phyloP scores from a whole-genome alignment of 1,284 basidiomycete species.

The Wallemia ichthyophaga region DNA sequence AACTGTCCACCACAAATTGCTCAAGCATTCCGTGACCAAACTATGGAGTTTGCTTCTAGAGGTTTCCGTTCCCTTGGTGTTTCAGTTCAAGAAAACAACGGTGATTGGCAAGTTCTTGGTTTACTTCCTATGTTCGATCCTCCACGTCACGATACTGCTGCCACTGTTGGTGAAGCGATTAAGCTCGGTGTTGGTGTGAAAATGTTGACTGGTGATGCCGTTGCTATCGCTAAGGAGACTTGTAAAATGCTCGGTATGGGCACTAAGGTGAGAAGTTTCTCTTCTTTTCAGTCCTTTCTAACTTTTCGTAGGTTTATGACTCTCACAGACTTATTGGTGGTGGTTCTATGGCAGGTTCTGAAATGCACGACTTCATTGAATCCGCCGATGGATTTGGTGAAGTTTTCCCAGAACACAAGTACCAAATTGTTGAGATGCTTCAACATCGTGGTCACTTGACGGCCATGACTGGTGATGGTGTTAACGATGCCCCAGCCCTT shows the following conservation, averaged over 20 bases:
- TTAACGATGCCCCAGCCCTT: slow-evolving; percentile 18
- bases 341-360: slow-evolving; percentile 22
- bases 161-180: slow-evolving; percentile 24
- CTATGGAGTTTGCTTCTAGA: slow-evolving; percentile 27
- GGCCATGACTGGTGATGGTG: slow-evolving; percentile 19
- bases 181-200: slow-evolving; percentile 24
- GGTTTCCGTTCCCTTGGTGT: slow-evolving; percentile 26
- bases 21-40: slow-evolving; percentile 18
- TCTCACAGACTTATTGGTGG: slow-evolving; percentile 25
- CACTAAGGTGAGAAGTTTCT: slow-evolving; percentile 11
- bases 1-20: slow-evolving; percentile 18
- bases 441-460: slow-evolving; percentile 17
- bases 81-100: slow-evolving; percentile 21
- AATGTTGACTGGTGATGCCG: slow-evolving; percentile 78
- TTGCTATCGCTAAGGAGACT: slow-evolving; percentile 79
- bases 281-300: neutral
- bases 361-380: slow-evolving; percentile 17
- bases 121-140: slow-evolving; percentile 22
- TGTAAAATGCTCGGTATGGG: slow-evolving; percentile 84
- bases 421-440: slow-evolving; percentile 18
- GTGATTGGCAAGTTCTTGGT: slow-evolving; percentile 22
- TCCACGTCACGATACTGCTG: slow-evolving; percentile 23
- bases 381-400: slow-evolving; percentile 20
- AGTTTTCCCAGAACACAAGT: slow-evolving; percentile 19
- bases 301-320: slow-evolving; percentile 21